These are phyloP conservation scores for Spatholobus suberectus DNA, from an alignment of 306 rosid genomes.

Conservation along the genomic window DNA sequence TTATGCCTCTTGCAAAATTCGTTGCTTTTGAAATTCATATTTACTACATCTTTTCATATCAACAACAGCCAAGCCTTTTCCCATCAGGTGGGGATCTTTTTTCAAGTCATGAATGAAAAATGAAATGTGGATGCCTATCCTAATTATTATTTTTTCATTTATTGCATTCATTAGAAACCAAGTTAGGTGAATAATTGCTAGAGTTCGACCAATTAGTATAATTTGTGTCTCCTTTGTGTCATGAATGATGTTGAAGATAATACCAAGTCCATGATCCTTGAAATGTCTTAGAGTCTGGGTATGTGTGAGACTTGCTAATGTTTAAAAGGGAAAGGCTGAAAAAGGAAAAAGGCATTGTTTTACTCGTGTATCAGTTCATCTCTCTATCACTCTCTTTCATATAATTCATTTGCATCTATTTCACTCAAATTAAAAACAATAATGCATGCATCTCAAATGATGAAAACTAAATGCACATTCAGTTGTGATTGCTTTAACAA, in stretches of 20 bases:
- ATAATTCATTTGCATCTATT: not conserved
- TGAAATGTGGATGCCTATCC: not conserved
- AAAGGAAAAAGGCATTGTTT: not conserved
- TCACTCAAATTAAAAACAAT: not conserved
- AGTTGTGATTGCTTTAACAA: slow-evolving; percentile 10
- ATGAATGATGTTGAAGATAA: slow-evolving; percentile 2
- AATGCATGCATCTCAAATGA: not conserved
- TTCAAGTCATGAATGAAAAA: slow-evolving; percentile 19
- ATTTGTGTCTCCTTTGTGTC: slow-evolving; percentile 3
- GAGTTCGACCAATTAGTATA: not conserved
- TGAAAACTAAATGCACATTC: not conserved
- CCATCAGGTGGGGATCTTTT: not conserved
- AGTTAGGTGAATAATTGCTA: slow-evolving; percentile 1
- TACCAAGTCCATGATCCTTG: not conserved
- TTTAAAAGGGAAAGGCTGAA: not conserved
- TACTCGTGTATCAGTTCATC: not conserved
- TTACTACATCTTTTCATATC: not conserved
- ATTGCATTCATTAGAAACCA: not conserved
- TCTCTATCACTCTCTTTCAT: not conserved
- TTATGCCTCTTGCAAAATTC: slow-evolving; percentile 29
- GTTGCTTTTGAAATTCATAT: slow-evolving; percentile 10
- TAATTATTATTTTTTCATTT: not conserved
- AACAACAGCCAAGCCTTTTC: not conserved
- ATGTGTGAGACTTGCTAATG: not conserved
- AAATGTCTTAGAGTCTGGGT: not conserved